These are phyloP conservation scores for Geotrichum candidum DNA, from an alignment of 1,139 yeast species.

Conservation along the genomic window DNA sequence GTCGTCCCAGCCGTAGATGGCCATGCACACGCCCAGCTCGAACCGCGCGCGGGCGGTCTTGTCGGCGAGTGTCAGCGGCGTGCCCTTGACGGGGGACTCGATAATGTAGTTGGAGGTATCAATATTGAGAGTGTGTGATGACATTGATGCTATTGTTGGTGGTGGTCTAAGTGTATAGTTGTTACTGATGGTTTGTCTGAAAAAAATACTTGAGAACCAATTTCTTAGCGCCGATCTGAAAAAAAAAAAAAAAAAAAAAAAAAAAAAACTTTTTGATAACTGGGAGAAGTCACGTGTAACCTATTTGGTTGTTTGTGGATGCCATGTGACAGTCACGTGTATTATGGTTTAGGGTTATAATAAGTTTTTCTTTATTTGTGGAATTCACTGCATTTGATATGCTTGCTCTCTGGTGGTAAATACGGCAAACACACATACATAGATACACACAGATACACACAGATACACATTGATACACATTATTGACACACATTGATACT, in stretches of 20 bases:
- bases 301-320: not conserved
- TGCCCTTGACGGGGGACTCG: constrained; percentile 43
- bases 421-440: no score
- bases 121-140: not conserved
- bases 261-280: no score
- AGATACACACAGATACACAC: no score
- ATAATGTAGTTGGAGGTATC: constrained; percentile 40
- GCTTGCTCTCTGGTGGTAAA: no score
- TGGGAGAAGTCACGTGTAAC: no score
- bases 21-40: constrained; percentile 92
- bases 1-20: constrained; percentile 82
- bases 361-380: not conserved
- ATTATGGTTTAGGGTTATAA: not conserved
- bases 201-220: not conserved
- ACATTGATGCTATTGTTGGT: constrained; percentile 17
- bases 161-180: constrained; percentile 12
- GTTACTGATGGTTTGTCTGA: not conserved
- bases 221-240: not conserved
- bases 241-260: no score
- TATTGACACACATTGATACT: no score
- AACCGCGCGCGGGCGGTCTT: constrained; percentile 56
- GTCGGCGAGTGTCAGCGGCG: constrained; percentile 27
- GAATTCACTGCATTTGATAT: not conserved
- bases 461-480: no score
- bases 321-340: not conserved